Evolutionary conservation across 495 filamentous ascomycete genomes (phyloP), one percentile per base, ranked within the genome.

Genomic region (Aspergillus baeticus): DNA sequence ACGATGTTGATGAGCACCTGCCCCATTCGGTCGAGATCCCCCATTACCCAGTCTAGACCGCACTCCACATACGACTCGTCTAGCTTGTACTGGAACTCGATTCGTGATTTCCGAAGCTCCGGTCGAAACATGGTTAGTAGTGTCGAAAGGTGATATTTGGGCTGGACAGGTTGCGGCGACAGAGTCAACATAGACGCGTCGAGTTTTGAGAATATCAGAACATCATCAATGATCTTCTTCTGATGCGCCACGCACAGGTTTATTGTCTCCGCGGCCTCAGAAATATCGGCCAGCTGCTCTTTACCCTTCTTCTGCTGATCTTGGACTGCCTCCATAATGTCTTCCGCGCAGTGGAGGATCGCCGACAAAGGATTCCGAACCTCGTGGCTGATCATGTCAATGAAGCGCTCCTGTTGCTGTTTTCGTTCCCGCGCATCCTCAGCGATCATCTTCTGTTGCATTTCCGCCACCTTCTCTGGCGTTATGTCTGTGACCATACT

Each of bases 371-470:
- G 91, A 58, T 94, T 96, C 8, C 90, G 82, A 77, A 94, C 90
- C 63, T 96, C 90, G 62, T 96, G 90, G 58, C 87, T 90, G 6
- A 88, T 92, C 58, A 91, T 93, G 67, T 93, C 90, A 63, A 94
- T 92, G 68, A 93, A 95, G 56, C 91, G 91, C 63, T 93, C 86
- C 58, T 88, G 85, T 55, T 87, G 83, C 34, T 81, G 72, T 64
- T 89, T 88, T 38, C 81, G 77, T 55, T 85, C 83, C 45, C 87
- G 78, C 5, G 83, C 87, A 63, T 84, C 85, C 58, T 81, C 75
- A 29, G 84, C 84, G 59, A 82, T 77, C 49, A 84, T 83, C 60
- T 82, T 81, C 55, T 87, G 81, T 38, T 68, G 45, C 44, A 74
- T 21, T 48, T 80, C 77, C 1, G 76, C 73, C 55, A 63, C 73